Evolutionary conservation across 768 basidiomycete genomes (phyloP), one percentile per base, ranked within the genome.

Genomic region (Suillus bovinus): DNA sequence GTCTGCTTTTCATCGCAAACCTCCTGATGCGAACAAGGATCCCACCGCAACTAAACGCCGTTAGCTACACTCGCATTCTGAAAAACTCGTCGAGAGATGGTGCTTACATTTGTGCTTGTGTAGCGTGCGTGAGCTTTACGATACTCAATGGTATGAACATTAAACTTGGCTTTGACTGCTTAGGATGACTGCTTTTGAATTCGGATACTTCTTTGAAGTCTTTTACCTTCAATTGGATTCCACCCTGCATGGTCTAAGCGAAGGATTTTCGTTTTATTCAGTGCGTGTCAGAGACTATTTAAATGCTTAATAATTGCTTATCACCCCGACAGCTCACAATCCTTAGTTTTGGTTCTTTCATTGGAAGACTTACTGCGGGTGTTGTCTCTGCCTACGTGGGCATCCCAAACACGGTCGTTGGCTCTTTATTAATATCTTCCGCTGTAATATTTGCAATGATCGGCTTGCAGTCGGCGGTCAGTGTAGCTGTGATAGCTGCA

Each of bases 221-320:
- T 86, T 85, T 69, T 87, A 84, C 67, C 72, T 88, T 22, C 87
- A 88, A 60, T 73, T 87, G 17, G 80, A 84, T 59, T 80, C 86
- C 10, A 77, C 81, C 34, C 75, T 77, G 60, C 81, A 83, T 61
- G 81, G 81, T 2, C 71, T 85, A 33, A 71, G 75, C 16, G 67
- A 75, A 22, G 70, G 66, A 31, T 73, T 88, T 14, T 82, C 86
- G 1, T 87, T 88, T 67, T 86, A 86, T 66, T 80, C 79, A 54
- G 86, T 86, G 59, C 33, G 74, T 68, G 50, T 39, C 46, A 31
- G 7, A 36, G 57, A 60, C 5, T 56, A 11, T 5, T 41, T 62
- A n/a, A 58, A 47, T 11, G 8, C 53, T 29, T 36, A 44, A 46
- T 17, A 34, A 17, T 39, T 38, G 4, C 56, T n/a, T 56, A 63